A percentile compares a stretch with the other conserved stretches of the same genome.
These are phyloP conservation scores for Protea cynaroides DNA, from an alignment of 164 flowering plant genomes.

Conservation along the genomic window DNA sequence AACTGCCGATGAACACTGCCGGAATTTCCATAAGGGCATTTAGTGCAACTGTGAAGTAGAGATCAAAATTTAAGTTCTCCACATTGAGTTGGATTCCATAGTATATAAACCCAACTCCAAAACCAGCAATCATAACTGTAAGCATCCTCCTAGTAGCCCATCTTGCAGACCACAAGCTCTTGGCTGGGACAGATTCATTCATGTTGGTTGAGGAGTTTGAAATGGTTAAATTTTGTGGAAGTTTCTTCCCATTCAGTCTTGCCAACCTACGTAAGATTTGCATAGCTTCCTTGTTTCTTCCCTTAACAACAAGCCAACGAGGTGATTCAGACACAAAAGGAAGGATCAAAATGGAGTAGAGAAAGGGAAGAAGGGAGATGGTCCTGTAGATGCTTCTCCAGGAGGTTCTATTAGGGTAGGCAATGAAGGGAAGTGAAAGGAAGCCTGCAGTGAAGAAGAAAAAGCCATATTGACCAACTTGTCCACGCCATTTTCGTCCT, in stretches of 20 bases:
- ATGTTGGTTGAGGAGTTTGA: conserved; percentile 18
- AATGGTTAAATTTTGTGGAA: conserved; percentile 36
- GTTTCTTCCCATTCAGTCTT: conserved; percentile 34
- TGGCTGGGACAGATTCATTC: neutral
- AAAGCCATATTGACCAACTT: conserved; percentile 63
- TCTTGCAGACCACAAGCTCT: conserved; percentile 35
- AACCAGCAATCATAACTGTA: conserved; percentile 42
- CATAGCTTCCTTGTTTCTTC: conserved; percentile 43
- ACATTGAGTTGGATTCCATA: conserved; percentile 58
- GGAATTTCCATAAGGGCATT: conserved; percentile 64
- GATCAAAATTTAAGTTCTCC: conserved; percentile 46
- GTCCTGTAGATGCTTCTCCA: conserved; percentile 49
- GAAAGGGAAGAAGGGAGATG: conserved; percentile 38
- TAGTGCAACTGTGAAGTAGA: conserved; percentile 47
- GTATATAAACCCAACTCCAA: conserved; percentile 58
- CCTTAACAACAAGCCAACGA: conserved; percentile 49
- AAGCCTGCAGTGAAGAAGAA: conserved; percentile 64
- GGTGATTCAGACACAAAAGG: conserved; percentile 61
- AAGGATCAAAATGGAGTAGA: conserved; percentile 34
- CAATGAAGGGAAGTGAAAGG: conserved; percentile 53
- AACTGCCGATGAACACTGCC: conserved; percentile 43
- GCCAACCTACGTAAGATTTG: conserved; percentile 38
- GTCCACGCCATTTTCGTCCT: conserved; percentile 61
- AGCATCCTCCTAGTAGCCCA: conserved; percentile 50
- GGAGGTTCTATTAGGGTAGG: conserved; percentile 33